Conservation (phyloP, 768 basidiomycete species). For the Trametes sanguinea region DNA sequence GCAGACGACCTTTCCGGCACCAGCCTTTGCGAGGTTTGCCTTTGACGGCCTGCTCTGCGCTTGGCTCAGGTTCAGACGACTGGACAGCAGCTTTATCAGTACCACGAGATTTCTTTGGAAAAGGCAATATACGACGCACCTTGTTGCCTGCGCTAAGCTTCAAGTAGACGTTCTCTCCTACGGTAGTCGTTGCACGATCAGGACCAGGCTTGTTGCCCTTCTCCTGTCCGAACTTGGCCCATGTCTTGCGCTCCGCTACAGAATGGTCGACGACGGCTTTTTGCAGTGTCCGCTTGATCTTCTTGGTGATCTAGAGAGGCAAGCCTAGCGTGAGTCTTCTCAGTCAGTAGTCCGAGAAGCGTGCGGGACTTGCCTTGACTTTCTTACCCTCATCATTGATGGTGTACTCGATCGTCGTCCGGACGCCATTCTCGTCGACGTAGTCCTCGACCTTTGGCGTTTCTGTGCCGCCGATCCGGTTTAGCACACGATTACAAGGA, state of each 20-base stretch:
- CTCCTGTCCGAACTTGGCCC: conserved; percentile 93
- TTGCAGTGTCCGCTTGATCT: conserved; percentile 82
- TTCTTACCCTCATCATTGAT: conserved; percentile 93
- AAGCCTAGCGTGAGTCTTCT: neutral
- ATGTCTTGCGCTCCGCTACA: conserved; percentile 91
- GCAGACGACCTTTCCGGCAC: conserved; percentile 88
- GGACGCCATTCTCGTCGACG: conserved; percentile 83
- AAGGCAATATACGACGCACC: conserved; percentile 40
- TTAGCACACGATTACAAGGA: neutral
- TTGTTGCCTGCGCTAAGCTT: conserved; percentile 59
- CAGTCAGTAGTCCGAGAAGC: neutral
- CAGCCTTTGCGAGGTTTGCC: conserved; percentile 65
- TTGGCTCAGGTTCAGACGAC: conserved; percentile 66
- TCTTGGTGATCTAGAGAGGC: conserved; percentile 72
- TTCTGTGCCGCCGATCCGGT: conserved; percentile 29
- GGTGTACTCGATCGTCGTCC: conserved; percentile 79
- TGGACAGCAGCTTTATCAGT: conserved; percentile 29
- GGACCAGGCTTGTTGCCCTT: conserved; percentile 85
- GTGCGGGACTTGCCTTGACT: conserved; percentile 67
- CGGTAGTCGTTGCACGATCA: conserved; percentile 90
- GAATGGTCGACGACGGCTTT: conserved; percentile 92
- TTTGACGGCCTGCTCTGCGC: conserved; percentile 67
- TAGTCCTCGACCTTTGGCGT: conserved; percentile 66
- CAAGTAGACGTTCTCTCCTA: conserved; percentile 72
- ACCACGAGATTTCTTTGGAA: no score